Evolutionary conservation across 2,329 filamentous ascomycete species (phyloP), one percentile per base, ranked within the genome.

Genomic region (Neurospora sp.): DNA sequence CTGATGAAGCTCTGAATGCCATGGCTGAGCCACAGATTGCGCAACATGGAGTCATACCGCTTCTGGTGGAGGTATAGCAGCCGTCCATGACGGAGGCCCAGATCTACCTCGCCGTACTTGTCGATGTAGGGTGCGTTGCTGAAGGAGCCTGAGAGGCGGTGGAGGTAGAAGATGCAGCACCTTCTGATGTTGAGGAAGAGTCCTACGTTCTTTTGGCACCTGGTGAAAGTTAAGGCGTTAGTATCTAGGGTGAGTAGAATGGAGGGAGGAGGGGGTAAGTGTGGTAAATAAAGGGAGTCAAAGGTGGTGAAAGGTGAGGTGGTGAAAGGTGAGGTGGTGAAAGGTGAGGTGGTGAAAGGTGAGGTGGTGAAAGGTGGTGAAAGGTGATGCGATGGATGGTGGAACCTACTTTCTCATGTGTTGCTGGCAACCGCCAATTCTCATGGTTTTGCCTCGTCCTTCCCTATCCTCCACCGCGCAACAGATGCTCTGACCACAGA

Each of bases 121-220:
- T 99, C 96, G 73, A 98, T 90, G 79, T 98, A 99, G 0, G 96
- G 96, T 4, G 96, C 95, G 58, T 90, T 87, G 73, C 91, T 90
- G 83, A 91, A 99, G 36, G 91, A 93, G 46, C 96, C 96, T 66
- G 92, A 91, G 39, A 85, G 84, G 71, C 90, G 89, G 81, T 97
- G 93, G 69, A 97, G 84, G 79, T 97, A 97, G 71, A 97, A 88
- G 52, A 97, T 89, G 75, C 91, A 93, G 82, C 96, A 98, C 82
- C 98, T 98, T 74, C 96, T 91, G 75, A 99, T 95, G 79, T 97
- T 97, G 79, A 99, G 91, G 82, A 96, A 98, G 40, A 97, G 84
- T n/a, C 96, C 96, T 67, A 97, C 89, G 75, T 93, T 93, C 72
- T 90, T 88, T 77, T 96, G 93, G 79, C 95, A 98, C 76, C 93